Evolutionary conservation across 768 basidiomycete species (phyloP).

Genomic region (Suillus plorans): DNA sequence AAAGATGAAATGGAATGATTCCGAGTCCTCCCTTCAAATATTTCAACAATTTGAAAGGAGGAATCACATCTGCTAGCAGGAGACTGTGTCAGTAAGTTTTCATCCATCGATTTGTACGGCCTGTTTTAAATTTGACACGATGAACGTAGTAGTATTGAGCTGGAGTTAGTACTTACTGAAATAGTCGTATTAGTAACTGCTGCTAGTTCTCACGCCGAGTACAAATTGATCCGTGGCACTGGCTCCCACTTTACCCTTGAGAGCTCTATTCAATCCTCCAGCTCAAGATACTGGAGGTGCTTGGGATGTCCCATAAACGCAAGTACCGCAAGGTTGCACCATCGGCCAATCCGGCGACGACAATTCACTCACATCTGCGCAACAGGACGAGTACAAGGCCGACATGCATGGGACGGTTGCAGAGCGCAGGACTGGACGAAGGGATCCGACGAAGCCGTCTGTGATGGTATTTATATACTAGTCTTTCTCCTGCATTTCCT

Average conservation of each 20-base stretch:
- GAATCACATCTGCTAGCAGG: not conserved
- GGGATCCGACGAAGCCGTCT: no score
- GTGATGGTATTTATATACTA: no score
- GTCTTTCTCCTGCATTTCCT: no score
- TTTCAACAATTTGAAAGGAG: not conserved
- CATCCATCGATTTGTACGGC: not conserved
- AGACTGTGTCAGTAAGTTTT: not conserved
- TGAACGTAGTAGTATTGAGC: not conserved
- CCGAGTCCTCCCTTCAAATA: not conserved
- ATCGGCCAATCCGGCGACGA: not conserved
- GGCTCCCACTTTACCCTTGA: not conserved
- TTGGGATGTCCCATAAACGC: slow-evolving; percentile 6
- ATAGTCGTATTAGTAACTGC: no score
- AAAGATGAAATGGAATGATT: not conserved
- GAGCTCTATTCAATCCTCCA: not conserved
- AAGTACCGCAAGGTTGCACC: not conserved
- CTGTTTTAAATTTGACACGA: not conserved
- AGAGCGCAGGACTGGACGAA: no score
- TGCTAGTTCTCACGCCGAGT: not conserved
- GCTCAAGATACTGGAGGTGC: not conserved
- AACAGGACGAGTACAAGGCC: no score
- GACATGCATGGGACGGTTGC: no score
- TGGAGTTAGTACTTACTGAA: not conserved
- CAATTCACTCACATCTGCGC: no score
- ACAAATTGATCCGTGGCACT: not conserved